Base-by-base conservation (phyloP, 2,329 filamentous ascomycete species). In the Colletotrichum horii region DNA sequence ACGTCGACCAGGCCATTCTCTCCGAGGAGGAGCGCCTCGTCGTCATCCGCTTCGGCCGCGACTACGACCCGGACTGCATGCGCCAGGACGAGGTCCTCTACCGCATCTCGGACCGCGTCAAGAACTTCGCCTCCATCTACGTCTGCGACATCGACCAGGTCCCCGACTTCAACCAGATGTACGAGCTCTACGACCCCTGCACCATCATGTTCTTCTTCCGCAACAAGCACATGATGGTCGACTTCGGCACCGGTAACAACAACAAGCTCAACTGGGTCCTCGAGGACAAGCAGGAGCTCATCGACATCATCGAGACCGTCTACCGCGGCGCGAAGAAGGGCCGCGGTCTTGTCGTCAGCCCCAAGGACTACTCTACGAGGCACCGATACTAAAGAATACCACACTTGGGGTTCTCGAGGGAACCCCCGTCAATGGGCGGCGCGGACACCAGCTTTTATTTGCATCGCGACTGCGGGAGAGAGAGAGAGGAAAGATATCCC, bases 311-410 rank as follows among this genome's bases (percentile, higher is more conserved):
- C 82, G 97, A 99, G 89, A 98, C 96, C 6, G 96, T 99, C 77
- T 99, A 98, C 84, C 93, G 96, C 75, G 97, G 97, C n/a, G 97
- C 97, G 36, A 98, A 98, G 90, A 99, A 99, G 88, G 97, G 97
- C 1, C 90, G 96, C 69, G 97, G 97, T 94, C 87, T 99, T 80
- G 97, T 99, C 55, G 96, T 98, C 79, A 98, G 95, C 82, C 97
- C 96, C 1, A 99, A 98, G 89, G 96, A 78, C 24, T 85, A 85
- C 72, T 84, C 83, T 34, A 85, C 84, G 8, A 81, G 84, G 28
- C 84, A 85, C 74, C 79, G 83, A 76, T 85, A 85, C 76, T 85
- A 80, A 75, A 61, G n/a, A 52, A 52, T 12, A 52, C 6, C 43
- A 52, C 0, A 22, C 6, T 14, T 0, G 12, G 43, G 43, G 2